Percentiles rank a stretch among this genome's conserved stretches.
These are phyloP conservation scores for Rhytidiadelphus loreus DNA, from an alignment of 225 moss, liverwort and hornwort genomes.

Conservation along the genomic window DNA sequence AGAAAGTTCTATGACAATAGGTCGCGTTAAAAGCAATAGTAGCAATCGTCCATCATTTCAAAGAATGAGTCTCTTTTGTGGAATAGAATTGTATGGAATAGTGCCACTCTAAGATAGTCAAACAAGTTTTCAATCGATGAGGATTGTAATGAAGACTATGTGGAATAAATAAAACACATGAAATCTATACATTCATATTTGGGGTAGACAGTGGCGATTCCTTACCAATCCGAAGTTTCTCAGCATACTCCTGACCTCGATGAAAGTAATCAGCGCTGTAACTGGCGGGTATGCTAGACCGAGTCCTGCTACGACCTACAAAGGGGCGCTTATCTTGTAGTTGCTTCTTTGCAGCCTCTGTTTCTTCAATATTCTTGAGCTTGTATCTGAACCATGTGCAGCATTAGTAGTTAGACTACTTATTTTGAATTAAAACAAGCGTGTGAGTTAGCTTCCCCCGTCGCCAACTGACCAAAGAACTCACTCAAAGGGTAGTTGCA, in stretches of 20 bases:
- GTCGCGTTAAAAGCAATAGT: too few species aligned
- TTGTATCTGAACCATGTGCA: constrained; percentile 42
- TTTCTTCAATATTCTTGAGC: constrained; percentile 95
- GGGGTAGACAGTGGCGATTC: neutral
- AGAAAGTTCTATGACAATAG: neutral
- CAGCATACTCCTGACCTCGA: constrained; percentile 80
- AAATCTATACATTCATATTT: too few species aligned
- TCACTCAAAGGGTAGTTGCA: constrained; percentile 89
- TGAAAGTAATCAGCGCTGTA: constrained; percentile 95
- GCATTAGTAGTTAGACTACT: neutral
- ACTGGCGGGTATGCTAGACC: constrained; percentile 84
- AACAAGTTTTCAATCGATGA: neutral
- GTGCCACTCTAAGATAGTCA: neutral
- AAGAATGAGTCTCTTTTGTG: neutral
- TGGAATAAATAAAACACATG: neutral
- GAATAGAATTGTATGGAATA: neutral
- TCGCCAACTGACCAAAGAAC: neutral
- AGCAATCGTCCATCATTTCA: neutral
- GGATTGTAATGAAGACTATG: neutral
- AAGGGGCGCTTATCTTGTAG: constrained; percentile 83
- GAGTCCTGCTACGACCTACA: constrained; percentile 75
- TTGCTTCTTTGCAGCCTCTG: constrained; percentile 94
- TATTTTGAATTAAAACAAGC: neutral
- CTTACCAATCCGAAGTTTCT: constrained; percentile 67
- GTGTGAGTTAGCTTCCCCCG: neutral